Evolutionary conservation across 805 yeast species (phyloP), one percentile per base, ranked within the genome.

Genomic region (Ogataea kodamae): DNA sequence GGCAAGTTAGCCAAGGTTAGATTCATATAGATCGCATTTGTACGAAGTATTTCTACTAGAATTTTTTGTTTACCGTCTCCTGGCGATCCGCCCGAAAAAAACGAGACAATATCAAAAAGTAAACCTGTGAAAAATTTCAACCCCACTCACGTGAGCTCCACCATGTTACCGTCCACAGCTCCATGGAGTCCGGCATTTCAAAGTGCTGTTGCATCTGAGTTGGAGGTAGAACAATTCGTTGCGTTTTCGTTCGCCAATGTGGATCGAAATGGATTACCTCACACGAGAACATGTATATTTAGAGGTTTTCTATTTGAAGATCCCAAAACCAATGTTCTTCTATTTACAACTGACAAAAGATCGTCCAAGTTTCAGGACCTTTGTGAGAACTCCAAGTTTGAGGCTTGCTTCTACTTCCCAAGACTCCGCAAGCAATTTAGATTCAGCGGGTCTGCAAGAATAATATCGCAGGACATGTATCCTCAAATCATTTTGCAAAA

Each of bases 241-340:
- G 58, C 79, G 5, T 80, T 84, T 46, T 78, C 81, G 43, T 70
- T 84, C 35, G 77, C 86, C 29, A 83, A 89, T 5, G 74, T 82
- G 21, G 83, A 75, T 46, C 45, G 57, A 9, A 71, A 74, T 11
- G 55, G 60, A 8, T 41, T 46, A 22, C 95, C 95, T 3, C 69
- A 67, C 33, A 80, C 76, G 30, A 62, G 95, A 45, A 80, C 92
- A 0, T 73, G 85, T 40, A 75, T 84, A 4, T 74, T 66, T 45
- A 68, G 95, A 30, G 92, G 88, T 6, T 86, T 83, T 57, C 61
- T 86, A 30, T 86, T 85, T 52, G 68, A 75, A 50, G 85, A 83
- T 51, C 70, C 69, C 42, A 66, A 72, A 37, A 78, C 81, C 16
- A 85, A 82, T 49, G 74, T 81, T 9, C 55, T 85, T 33, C 69